phyloP scores from a whole-genome alignment of 202 grass and related monocot species.

The Musa balbisiana region DNA sequence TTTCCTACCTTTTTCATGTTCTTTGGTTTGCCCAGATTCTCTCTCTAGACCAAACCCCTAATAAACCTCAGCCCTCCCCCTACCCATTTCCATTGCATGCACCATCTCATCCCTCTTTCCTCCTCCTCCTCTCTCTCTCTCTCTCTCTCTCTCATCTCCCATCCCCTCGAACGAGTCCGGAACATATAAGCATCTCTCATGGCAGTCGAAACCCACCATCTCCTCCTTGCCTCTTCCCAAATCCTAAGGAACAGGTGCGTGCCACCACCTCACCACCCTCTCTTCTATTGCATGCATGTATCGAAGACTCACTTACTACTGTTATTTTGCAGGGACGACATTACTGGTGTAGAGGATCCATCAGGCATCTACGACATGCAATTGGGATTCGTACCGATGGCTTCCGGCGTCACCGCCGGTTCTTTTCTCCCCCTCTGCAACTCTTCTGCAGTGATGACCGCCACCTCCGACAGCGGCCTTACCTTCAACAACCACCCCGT shows the following conservation, averaged over 20 bases:
- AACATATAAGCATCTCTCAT: conserved; percentile 21
- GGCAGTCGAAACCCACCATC: conserved; percentile 56
- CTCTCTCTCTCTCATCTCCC: not conserved
- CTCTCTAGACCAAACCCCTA: conserved; percentile 19
- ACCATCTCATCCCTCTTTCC: not conserved
- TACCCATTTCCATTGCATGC: conserved; percentile 2
- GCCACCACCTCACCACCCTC: not conserved
- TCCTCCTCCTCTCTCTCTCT: not conserved
- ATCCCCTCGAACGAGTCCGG: not conserved
- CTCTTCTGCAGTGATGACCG: conserved; percentile 6
- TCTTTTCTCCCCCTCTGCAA: conserved; percentile 13
- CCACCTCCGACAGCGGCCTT: conserved; percentile 38
- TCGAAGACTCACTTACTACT: not conserved
- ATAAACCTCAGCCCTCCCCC: conserved; percentile 15
- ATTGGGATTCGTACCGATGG: not conserved
- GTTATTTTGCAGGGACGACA: conserved; percentile 2
- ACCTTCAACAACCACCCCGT: conserved; percentile 25
- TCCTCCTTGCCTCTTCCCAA: conserved; percentile 24
- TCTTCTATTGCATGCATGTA: not conserved
- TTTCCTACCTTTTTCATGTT: not conserved
- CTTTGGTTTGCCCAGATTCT: not conserved
- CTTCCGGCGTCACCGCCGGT: not conserved
- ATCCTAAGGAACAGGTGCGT: conserved; percentile 26
- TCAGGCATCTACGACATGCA: not conserved
- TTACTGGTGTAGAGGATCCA: not conserved